Evolutionary conservation across 441 rosid genomes (phyloP).

Genomic region (Daphne laureola): DNA sequence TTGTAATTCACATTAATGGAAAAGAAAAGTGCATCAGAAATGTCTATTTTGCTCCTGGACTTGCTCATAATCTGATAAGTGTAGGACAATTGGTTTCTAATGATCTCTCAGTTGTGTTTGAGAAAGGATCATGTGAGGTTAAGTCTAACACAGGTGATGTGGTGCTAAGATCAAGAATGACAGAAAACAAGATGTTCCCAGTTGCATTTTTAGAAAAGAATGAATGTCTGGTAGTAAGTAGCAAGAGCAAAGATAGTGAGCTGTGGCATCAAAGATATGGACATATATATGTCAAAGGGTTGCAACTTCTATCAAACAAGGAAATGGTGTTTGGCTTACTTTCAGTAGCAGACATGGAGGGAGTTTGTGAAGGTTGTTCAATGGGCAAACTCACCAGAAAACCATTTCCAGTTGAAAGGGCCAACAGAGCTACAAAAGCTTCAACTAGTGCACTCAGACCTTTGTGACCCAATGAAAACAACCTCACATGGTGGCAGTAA

Average conservation of each 20-base stretch:
- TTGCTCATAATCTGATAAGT: too few species aligned
- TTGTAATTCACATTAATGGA: too few species aligned
- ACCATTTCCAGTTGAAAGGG: background rate
- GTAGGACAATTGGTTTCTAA: too few species aligned
- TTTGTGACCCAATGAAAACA: background rate
- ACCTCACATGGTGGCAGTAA: background rate
- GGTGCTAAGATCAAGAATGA: background rate
- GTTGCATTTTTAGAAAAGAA: background rate
- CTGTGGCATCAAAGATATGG: too few species aligned
- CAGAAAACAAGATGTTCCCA: background rate
- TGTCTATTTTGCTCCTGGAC: too few species aligned
- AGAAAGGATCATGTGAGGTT: too few species aligned
- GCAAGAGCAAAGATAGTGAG: too few species aligned
- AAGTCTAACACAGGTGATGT: too few species aligned
- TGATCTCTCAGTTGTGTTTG: too few species aligned
- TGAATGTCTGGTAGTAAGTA: background rate
- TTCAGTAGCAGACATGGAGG: background rate
- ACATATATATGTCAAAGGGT: background rate
- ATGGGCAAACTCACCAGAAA: too few species aligned
- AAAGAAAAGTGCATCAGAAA: too few species aligned
- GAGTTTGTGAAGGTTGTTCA: background rate
- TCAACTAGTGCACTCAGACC: background rate
- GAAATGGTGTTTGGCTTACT: background rate
- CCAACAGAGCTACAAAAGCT: background rate
- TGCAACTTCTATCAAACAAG: background rate